Evolutionary conservation across 164 flowering plant species (phyloP).

Genomic region (Nymphaea thermarum): DNA sequence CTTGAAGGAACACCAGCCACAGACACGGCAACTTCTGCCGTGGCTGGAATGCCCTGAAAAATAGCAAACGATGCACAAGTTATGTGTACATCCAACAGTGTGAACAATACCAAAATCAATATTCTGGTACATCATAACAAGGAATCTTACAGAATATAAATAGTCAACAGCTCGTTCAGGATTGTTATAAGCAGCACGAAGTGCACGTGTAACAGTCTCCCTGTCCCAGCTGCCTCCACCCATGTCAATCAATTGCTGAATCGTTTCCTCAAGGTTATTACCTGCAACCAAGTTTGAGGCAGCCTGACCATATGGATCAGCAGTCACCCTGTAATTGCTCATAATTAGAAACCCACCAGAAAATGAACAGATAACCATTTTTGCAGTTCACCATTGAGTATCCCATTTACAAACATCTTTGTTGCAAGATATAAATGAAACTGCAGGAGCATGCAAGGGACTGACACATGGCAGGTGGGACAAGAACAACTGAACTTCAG

Average conservation of each 20-base stretch:
- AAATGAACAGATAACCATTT: background rate
- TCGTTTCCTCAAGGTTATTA: constrained; percentile 59
- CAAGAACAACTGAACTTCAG: background rate
- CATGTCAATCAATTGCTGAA: constrained; percentile 83
- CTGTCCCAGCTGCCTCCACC: constrained; percentile 97
- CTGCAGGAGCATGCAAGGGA: background rate
- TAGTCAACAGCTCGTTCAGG: constrained; percentile 98
- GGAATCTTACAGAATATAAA: constrained; percentile 65
- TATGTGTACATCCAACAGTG: background rate
- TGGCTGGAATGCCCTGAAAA: constrained; percentile 4
- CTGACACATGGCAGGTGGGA: background rate
- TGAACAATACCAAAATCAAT: background rate
- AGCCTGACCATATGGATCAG: constrained; percentile 67
- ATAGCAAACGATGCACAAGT: background rate
- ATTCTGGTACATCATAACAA: background rate
- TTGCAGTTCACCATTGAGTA: constrained; percentile 19
- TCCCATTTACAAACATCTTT: background rate
- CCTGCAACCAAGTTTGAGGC: constrained; percentile 72
- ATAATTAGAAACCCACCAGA: background rate
- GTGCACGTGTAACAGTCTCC: constrained; percentile 85
- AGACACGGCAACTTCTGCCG: constrained; percentile 3
- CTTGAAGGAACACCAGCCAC: background rate
- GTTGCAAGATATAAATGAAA: background rate
- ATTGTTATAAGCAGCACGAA: constrained; percentile 92
- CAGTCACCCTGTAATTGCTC: constrained; percentile 28